Base-by-base conservation (phyloP, 257 asterid species). In the Verbena officinalis region DNA sequence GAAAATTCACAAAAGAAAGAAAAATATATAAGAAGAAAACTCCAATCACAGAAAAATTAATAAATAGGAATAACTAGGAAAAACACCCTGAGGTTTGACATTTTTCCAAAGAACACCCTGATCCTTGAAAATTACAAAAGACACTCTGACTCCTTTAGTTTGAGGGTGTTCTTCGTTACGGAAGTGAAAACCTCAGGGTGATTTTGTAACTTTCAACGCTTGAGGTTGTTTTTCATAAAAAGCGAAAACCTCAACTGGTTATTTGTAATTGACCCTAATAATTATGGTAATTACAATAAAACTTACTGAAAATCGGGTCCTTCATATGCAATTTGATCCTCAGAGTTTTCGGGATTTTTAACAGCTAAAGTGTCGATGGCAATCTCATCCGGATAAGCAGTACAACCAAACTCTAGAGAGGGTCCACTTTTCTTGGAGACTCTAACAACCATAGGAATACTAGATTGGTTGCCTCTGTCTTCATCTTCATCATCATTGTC, bases 291-390 rank as follows among this genome's bases (percentile, higher is more conserved):
- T 4, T 19, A n/a, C n/a, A 30, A 33, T 9, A 40, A 73, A 67
- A 79, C 96, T 78, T 55, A 90, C 97, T 59, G 15, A 64, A 90
- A 94, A 20, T 84, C 91, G 1, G 97, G 99, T 56, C 99, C 99
- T 65, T 90, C 97, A 39, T 90, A 94, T 19, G 95, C 85, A 27
- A 87, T 77, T 62, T 84, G 79, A 59, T 90, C 96, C 60, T 90
- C 97, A 0, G 79, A 19, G 56, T 3, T 31, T 10, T 80, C 60
- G 1, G 91, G 80, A 43, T 84, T 81, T 78, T 80, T 90, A 53
- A 90, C 59, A 7, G 87, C 60, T 66, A 93, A 62, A 75, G 74
- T 84, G 48, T 87, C 95, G 4, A 93, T 84, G 0, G 75, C 42
- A 30, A 90, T 71, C 59, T 90, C 96, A 77, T 87, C 95, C 3